Conservation (phyloP, 495 filamentous ascomycete genomes). For the Aspergillus panamensis region DNA sequence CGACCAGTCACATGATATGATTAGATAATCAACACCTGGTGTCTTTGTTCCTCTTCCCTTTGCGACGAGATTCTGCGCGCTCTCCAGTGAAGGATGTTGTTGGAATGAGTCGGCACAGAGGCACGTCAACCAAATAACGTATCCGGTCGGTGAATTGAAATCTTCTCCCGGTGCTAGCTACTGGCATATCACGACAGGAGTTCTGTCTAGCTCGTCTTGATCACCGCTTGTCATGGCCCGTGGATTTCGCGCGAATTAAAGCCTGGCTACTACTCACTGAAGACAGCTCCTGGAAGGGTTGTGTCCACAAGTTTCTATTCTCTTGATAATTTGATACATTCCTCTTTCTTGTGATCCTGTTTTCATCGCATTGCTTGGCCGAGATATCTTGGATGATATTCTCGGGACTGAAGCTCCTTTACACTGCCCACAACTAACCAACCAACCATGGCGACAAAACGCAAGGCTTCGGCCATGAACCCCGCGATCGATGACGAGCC, state of each 20-base stretch:
- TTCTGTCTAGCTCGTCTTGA: not conserved
- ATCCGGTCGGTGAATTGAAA: not conserved
- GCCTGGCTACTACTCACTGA: not conserved
- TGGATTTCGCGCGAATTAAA: not conserved
- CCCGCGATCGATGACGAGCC: slow-evolving; percentile 59
- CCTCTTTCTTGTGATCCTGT: not conserved
- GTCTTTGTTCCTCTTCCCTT: not conserved
- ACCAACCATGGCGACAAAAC: slow-evolving; percentile 65
- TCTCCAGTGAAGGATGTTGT: not conserved
- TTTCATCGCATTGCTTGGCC: not conserved
- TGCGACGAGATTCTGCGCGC: not conserved
- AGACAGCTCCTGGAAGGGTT: not conserved
- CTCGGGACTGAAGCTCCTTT: not conserved
- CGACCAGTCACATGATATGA: slow-evolving; percentile 14
- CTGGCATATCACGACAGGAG: not conserved
- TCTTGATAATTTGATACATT: not conserved
- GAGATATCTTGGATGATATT: not conserved
- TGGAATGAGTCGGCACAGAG: not conserved
- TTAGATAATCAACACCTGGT: slow-evolving; percentile 7
- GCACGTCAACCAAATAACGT: not conserved
- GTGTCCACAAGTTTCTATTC: no score
- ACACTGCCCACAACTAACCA: slow-evolving; percentile 26
- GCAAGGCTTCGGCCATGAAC: slow-evolving; percentile 67
- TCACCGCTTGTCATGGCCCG: slow-evolving; percentile 17
- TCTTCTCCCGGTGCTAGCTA: not conserved